phyloP scores from a whole-genome alignment of 768 basidiomycete genomes.

The Agaricus sinodeliciosus region DNA sequence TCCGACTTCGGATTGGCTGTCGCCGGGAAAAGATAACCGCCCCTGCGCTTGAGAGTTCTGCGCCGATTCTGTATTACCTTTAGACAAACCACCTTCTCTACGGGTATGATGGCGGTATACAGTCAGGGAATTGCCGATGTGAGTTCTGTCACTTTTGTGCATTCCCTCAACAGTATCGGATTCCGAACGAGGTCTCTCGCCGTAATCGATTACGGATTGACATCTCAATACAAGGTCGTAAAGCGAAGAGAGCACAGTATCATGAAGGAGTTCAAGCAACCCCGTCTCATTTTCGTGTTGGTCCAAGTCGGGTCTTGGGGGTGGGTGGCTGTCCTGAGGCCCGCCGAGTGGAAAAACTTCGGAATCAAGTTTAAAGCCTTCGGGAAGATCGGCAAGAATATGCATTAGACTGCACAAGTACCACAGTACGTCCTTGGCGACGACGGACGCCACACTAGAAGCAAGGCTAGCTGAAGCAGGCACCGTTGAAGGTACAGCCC shows the following conservation, averaged over 20 bases:
- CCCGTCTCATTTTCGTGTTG: background rate
- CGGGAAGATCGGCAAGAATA: constrained; percentile 20
- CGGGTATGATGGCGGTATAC: background rate
- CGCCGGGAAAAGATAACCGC: background rate
- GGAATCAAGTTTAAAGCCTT: background rate
- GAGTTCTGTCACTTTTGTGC: background rate
- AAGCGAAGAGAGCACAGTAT: constrained; percentile 12
- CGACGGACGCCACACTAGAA: constrained; percentile 31
- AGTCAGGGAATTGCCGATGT: background rate
- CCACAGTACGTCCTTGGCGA: constrained; percentile 45
- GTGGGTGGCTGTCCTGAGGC: background rate
- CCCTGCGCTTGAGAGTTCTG: constrained; percentile 5
- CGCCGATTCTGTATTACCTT: background rate
- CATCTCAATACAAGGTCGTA: constrained; percentile 14
- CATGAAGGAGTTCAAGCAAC: constrained; percentile 4
- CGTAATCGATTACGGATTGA: background rate
- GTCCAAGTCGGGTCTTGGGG: background rate
- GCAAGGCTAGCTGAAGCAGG: background rate
- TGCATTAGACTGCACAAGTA: constrained; percentile 44
- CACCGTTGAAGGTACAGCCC: background rate
- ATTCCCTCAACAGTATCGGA: background rate
- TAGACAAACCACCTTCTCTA: background rate
- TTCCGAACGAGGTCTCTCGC: background rate
- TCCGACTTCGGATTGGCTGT: constrained; percentile 9
- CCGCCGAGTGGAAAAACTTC: background rate